Percentiles rank a stretch among this genome's conserved stretches.
Evolutionary conservation across 1,284 basidiomycete genomes (phyloP).

Genomic region (Cutaneotrichosporon arboriforme): DNA sequence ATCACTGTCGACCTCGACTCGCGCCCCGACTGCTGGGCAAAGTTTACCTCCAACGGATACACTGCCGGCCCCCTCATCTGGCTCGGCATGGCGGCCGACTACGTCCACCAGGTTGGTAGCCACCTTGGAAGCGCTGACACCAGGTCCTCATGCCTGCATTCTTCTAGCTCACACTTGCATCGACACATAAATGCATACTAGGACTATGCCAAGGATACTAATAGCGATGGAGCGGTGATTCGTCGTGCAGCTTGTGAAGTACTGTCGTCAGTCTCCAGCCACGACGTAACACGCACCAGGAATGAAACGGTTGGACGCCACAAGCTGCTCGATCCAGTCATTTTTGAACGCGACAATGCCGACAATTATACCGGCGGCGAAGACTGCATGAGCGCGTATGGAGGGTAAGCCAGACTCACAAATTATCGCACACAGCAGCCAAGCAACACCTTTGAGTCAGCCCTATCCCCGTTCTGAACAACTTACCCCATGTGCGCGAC

Average conservation of each 20-base stretch:
- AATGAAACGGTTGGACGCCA: constrained; percentile 37
- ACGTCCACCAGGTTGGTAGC: constrained; percentile 44
- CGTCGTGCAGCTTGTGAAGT: neutral
- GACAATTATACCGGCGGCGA: constrained; percentile 72
- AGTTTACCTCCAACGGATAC: constrained; percentile 83
- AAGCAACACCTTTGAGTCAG: too few species aligned
- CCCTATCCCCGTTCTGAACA: neutral
- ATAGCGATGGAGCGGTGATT: too few species aligned
- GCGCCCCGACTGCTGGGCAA: constrained; percentile 82
- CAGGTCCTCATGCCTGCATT: constrained; percentile 5
- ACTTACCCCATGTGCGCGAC: constrained; percentile 50
- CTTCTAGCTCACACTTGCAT: neutral
- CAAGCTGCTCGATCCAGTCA: constrained; percentile 35
- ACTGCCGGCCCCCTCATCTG: constrained; percentile 77
- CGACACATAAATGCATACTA: neutral
- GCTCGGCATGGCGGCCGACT: constrained; percentile 76
- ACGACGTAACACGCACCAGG: constrained; percentile 24
- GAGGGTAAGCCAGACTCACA: too few species aligned
- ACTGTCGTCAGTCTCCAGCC: neutral
- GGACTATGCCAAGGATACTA: neutral
- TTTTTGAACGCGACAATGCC: constrained; percentile 82
- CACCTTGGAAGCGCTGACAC: neutral
- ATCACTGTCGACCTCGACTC: constrained; percentile 68
- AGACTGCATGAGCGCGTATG: constrained; percentile 54
- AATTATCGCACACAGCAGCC: too few species aligned